A percentile compares a stretch with the other conserved stretches of the same genome.
These are phyloP conservation scores for Xylariales sp. DNA, from an alignment of 2,329 filamentous ascomycete genomes.

Conservation along the genomic window DNA sequence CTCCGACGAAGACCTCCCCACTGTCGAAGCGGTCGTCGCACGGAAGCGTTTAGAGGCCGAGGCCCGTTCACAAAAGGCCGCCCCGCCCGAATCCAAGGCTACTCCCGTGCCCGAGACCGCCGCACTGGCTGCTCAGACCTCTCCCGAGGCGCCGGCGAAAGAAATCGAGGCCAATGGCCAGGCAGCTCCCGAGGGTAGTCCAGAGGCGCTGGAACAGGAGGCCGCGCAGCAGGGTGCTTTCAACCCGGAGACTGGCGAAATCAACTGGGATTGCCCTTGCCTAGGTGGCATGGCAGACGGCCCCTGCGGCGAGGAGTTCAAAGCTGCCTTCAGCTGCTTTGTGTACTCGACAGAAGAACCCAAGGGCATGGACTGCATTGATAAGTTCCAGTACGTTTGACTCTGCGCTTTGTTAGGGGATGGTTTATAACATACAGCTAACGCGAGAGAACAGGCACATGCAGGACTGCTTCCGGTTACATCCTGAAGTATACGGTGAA, in stretches of 20 bases:
- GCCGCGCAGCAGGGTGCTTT: constrained; percentile 91
- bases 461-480: constrained; percentile 95
- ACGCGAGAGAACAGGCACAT: constrained; percentile 73
- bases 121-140: constrained; percentile 39
- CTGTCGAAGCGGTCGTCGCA: constrained; percentile 74
- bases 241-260: constrained; percentile 98
- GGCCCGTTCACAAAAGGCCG: constrained; percentile 47
- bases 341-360: constrained; percentile 95
- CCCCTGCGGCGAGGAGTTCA: constrained; percentile 95
- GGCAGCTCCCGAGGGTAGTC: constrained; percentile 49
- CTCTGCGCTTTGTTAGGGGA: not conserved
- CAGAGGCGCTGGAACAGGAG: constrained; percentile 77
- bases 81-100: constrained; percentile 35
- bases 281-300: constrained; percentile 97
- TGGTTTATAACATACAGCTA: constrained; percentile 47
- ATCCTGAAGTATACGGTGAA: constrained; percentile 92
- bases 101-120: constrained; percentile 47
- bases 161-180: constrained; percentile 42
- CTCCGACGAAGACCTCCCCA: constrained; percentile 68
- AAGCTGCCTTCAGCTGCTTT: constrained; percentile 96
- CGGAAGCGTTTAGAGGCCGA: constrained; percentile 67
- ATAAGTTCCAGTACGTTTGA: constrained; percentile 87
- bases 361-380: constrained; percentile 97
- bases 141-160: constrained; percentile 46
- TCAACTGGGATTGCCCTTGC: constrained; percentile 99